phyloP scores from a whole-genome alignment of 495 filamentous ascomycete genomes.

The Penicillium diatomitis region DNA sequence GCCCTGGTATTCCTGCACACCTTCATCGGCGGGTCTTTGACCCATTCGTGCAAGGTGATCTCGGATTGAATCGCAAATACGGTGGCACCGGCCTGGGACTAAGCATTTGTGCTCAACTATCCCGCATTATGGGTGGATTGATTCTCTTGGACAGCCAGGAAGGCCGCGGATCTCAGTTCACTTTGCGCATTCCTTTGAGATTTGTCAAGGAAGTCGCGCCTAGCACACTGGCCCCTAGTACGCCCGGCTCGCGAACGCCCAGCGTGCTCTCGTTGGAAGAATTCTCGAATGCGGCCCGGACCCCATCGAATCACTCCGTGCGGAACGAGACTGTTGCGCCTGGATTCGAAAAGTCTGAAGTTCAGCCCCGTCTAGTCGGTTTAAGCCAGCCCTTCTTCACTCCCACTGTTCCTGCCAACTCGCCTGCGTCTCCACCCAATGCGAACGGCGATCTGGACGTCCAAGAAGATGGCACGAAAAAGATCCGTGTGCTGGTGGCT shows the following conservation, averaged over 20 bases:
- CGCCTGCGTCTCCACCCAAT: slow-evolving; percentile 21
- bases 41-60: slow-evolving; percentile 86
- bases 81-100: slow-evolving; percentile 87
- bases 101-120: slow-evolving; percentile 80
- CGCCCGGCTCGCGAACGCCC: slow-evolving; percentile 16
- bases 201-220: slow-evolving; percentile 58
- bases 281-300: slow-evolving; percentile 19
- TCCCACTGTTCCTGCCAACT: slow-evolving; percentile 35
- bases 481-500: slow-evolving; percentile 78
- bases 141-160: slow-evolving; percentile 65
- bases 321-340: slow-evolving; percentile 11
- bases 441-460: slow-evolving; percentile 35
- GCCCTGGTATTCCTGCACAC: slow-evolving; percentile 74
- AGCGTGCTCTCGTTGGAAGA: slow-evolving; percentile 23
- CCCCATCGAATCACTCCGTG: slow-evolving; percentile 16
- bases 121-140: slow-evolving; percentile 69
- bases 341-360: slow-evolving; percentile 29
- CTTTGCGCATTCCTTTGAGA: slow-evolving; percentile 72
- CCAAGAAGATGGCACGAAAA: slow-evolving; percentile 34
- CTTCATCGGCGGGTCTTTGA: slow-evolving; percentile 81
- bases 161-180: slow-evolving; percentile 72
- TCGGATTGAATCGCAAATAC: slow-evolving; percentile 80
- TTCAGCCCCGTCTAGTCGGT: slow-evolving; percentile 72
- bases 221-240: slow-evolving; percentile 29
- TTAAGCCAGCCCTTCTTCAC: slow-evolving; percentile 83